Evolutionary conservation across 345 rosid species (phyloP).

Genomic region (Microthlaspi erraticum): DNA sequence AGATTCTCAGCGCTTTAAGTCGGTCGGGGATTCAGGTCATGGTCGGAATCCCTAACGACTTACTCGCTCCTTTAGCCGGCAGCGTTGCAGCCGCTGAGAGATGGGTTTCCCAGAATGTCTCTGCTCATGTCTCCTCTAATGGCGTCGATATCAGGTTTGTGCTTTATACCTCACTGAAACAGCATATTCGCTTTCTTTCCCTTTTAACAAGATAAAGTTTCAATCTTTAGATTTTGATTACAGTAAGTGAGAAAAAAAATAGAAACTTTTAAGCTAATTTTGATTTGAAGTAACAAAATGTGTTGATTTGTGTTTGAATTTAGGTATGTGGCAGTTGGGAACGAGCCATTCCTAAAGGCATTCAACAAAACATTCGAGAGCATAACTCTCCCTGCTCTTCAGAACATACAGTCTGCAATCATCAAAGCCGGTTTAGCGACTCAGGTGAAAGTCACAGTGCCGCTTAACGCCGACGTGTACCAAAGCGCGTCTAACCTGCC

Average conservation of each 20-base stretch:
- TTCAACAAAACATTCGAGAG: conserved; percentile 55
- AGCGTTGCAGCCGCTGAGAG: conserved; percentile 64
- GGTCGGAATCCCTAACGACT: conserved; percentile 84
- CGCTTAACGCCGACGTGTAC: conserved; percentile 74
- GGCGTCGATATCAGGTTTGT: conserved; percentile 69
- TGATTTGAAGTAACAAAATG: conserved; percentile 24
- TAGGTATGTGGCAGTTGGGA: conserved; percentile 75
- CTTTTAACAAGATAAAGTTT: too few species aligned
- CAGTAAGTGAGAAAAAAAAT: conserved; percentile 13
- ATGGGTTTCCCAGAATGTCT: conserved; percentile 76
- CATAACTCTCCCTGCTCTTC: conserved; percentile 67
- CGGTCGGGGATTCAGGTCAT: conserved; percentile 72
- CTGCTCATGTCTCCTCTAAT: conserved; percentile 60
- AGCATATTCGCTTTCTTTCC: neutral
- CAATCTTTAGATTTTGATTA: conserved; percentile 14
- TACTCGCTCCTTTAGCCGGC: conserved; percentile 58
- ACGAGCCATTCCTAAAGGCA: conserved; percentile 65
- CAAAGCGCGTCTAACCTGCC: conserved; percentile 51
- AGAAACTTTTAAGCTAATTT: conserved; percentile 7
- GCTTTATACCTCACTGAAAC: neutral
- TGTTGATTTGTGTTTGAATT: neutral
- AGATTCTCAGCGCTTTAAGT: conserved; percentile 53
- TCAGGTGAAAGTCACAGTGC: conserved; percentile 65
- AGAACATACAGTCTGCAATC: conserved; percentile 68
- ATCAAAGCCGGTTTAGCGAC: conserved; percentile 63